Percentiles rank a stretch among this genome's conserved stretches.
These are phyloP conservation scores for Penicillium turbatum DNA, from an alignment of 495 filamentous ascomycete genomes.

Conservation along the genomic window DNA sequence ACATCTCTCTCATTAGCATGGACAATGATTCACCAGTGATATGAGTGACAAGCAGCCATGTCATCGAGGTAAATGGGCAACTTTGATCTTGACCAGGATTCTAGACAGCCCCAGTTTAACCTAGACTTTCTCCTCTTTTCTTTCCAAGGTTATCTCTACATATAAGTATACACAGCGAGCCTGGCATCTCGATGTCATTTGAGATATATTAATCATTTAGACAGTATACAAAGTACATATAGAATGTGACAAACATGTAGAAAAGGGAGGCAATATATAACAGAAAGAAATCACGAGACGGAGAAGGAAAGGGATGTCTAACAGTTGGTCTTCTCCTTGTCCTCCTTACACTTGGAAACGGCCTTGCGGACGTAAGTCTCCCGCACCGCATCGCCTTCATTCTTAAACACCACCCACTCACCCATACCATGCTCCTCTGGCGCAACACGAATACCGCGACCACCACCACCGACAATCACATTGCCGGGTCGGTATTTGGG, in stretches of 20 bases:
- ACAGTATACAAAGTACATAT: conserved; percentile 2
- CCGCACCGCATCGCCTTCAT: conserved; percentile 61
- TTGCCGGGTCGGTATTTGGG: conserved; percentile 72
- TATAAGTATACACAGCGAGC: neutral
- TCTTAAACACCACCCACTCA: conserved; percentile 62
- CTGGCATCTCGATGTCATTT: neutral
- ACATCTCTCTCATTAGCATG: neutral
- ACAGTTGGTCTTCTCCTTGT: neutral
- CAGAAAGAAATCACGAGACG: neutral
- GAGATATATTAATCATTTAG: conserved; percentile 3
- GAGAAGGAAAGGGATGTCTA: conserved; percentile 1
- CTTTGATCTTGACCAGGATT: conserved; percentile 13
- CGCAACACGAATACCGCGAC: conserved; percentile 60
- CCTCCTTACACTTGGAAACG: conserved; percentile 23
- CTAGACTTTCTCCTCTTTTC: no score
- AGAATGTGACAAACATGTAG: neutral
- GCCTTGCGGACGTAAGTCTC: conserved; percentile 54
- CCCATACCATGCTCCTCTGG: conserved; percentile 62
- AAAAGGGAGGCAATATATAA: neutral
- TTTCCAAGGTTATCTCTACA: no score
- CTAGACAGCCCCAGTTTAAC: conserved; percentile 16
- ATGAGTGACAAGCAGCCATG: neutral
- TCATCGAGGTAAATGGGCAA: neutral
- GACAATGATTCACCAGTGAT: conserved; percentile 2
- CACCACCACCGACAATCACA: conserved; percentile 75